A percentile compares a stretch with the other conserved stretches of the same genome.
Conservation (phyloP, 495 filamentous ascomycete species). For the Chlorociboria aeruginascens region DNA sequence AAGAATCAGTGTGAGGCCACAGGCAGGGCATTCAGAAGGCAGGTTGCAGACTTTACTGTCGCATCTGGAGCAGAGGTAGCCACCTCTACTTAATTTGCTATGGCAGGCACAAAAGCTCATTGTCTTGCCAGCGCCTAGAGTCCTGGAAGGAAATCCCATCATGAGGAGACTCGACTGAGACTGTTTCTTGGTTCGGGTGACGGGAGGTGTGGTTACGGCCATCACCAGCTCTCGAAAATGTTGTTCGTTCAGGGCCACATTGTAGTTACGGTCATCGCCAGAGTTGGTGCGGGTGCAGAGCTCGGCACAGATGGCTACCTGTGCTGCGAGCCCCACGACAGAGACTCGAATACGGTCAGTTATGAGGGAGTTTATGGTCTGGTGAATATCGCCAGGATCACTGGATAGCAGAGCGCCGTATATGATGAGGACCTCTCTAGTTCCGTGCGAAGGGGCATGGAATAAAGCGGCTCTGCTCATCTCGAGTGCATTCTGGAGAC, state of each 20-base stretch:
- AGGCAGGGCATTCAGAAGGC: slow-evolving; percentile 84
- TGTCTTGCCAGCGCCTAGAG: slow-evolving; percentile 41
- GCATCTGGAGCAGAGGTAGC: slow-evolving; percentile 87
- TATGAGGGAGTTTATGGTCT: slow-evolving; percentile 68
- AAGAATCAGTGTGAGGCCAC: slow-evolving; percentile 83
- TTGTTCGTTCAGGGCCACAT: slow-evolving; percentile 75
- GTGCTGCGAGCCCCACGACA: slow-evolving; percentile 80
- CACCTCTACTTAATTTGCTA: slow-evolving; percentile 68
- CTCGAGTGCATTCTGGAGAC: slow-evolving; percentile 88
- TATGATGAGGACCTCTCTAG: slow-evolving; percentile 80
- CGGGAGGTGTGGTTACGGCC: slow-evolving; percentile 77
- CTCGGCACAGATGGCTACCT: slow-evolving; percentile 84
- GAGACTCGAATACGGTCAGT: slow-evolving; percentile 72
- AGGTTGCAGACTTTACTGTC: slow-evolving; percentile 79
- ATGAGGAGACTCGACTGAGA: slow-evolving; percentile 69
- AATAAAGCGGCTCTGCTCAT: slow-evolving; percentile 84
- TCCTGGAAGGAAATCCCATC: slow-evolving; percentile 97
- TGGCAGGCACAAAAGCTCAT: slow-evolving; percentile 79
- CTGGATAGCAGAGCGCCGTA: slow-evolving; percentile 82
- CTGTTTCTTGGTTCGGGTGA: slow-evolving; percentile 55
- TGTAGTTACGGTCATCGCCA: slow-evolving; percentile 63
- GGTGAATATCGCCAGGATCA: slow-evolving; percentile 91
- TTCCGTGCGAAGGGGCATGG: slow-evolving; percentile 86
- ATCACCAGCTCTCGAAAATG: slow-evolving; percentile 85
- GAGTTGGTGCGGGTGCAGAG: slow-evolving; percentile 77